Base-by-base conservation (phyloP, 1,284 basidiomycete species). In the Ganoderma lingzhi region DNA sequence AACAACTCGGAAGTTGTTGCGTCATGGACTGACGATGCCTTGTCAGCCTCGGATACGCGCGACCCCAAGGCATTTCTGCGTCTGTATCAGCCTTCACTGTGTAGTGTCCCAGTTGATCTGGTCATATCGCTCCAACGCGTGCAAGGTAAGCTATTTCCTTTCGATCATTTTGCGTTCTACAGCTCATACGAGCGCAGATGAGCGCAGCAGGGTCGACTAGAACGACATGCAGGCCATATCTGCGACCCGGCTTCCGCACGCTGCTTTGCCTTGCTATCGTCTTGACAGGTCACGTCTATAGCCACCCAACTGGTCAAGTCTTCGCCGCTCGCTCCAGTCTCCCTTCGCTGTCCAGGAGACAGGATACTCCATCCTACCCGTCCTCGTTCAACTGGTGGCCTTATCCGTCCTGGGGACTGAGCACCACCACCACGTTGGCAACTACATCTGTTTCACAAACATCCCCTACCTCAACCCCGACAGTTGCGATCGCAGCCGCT, bases 341-440 rank as follows among this genome's bases (percentile, higher is more conserved):
- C 12, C 10, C 6, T 28, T 51, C 53, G 10, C 2, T 65, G 14
- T 45, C 14, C n/a, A 62, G 17, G 51, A 65, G 72, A 30, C 72
- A 73, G 62, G 64, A 65, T 37, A 0, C 45, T 30, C 15, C 64
- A 10, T 63, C 71, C 0, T 42, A 62, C 2, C 70, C 75, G 14
- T 70, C 72, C 23, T 75, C 69, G 66, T 70, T 74, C 67, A 59
- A 74, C 64, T 76, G 75, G 75, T 76, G 75, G 75, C 75, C 75
- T 2, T 76, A 75, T 65, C 74, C 75, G 4, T 63, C 74, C 6
- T 69, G 64, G 68, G 64, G 64, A 32, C 42, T 35, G 55, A 61
- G 65, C 17, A 68, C 55, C n/a, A 65, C 42, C 9, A 19, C 42
- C 9, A 19, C 59, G 14, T 14, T 45, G 2, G 41, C 51, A 6